Base-by-base conservation (phyloP, 2,329 filamentous ascomycete genomes). In the Hysterium pulicare region DNA sequence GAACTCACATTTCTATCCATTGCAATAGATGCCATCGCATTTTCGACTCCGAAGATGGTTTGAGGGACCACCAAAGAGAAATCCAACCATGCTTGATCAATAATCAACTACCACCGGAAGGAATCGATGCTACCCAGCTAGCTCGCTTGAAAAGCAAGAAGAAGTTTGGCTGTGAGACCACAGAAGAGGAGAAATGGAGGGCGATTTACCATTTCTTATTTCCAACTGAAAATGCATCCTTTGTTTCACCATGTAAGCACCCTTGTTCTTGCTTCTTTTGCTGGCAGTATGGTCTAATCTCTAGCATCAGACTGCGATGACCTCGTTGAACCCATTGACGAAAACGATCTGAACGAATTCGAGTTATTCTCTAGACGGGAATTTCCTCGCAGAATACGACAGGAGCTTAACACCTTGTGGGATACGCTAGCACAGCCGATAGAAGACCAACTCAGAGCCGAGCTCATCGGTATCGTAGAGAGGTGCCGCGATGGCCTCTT, bases 161-260 rank as follows among this genome's bases (percentile, higher is more conserved):
- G 34, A 22, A 24, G 11, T 37, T 37, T 15, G 34, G 34, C 21
- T 8, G 13, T 22, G 34, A 37, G 34, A 23, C 7, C 8, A 37
- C 6, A 10, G 34, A 37, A 4, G 17, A 9, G 20, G 34, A 23
- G 34, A 37, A 16, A 15, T 37, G 34, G 34, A 22, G 16, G 15
- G 34, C 34, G n/a, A 16, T 37, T 3, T 37, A 37, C 15, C 34
- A 37, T n/a, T 37, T 37, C 34, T 11, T 37, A 6, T 37, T 37
- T 16, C 34, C 34, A 24, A 21, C 21, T 21, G 34, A 37, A 22
- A 21, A 37, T 37, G 34, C 19, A 10, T 9, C 17, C 24, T 22
- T 24, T 3, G 34, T 37, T 6, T 37, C 34, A 13, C 34, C 34
- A 11, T 37, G 34, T 37, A 37, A n/a, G 21, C 24, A 28, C 24